Base-by-base conservation (phyloP, 345 rosid genomes). In the Turnera subulata region DNA sequence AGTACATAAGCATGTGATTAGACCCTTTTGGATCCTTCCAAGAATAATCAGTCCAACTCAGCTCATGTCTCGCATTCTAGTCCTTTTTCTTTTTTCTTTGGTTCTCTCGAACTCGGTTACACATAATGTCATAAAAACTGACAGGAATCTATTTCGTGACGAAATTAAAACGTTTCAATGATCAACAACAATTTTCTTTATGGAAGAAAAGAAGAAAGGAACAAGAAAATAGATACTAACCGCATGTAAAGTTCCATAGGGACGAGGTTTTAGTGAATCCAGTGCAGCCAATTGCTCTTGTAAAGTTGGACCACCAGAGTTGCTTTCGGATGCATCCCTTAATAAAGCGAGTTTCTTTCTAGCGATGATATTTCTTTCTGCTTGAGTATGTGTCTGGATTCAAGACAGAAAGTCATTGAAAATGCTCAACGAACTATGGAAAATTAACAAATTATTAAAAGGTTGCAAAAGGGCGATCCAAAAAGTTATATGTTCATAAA, bases 361-460 rank as follows among this genome's bases (percentile, higher is more conserved):
- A 64, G 81, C 85, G 74, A 65, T 58, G 19, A 84, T 79, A 61
- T 81, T 82, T 57, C 74, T 84, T 70, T 84, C 84, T 54, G 91
- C 91, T 77, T 84, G 87, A 19, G 87, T 81, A 5, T 82, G 85
- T 25, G 91, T 84, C 87, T 84, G 59, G 53, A 64, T 47, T 33
- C 44, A 63, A 47, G 62, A 44, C 26, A 51, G 19, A 65, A 62
- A 26, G 16, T 42, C 51, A 19, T 4, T 23, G 24, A 42, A 22
- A 9, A 59, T 22, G 35, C 38, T 63, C 48, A 55, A 5, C 39
- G 45, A n/a, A 62, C 56, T 15, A 10, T 26, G 42, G 55, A 51
- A 32, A 51, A 32, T 50, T 38, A 20, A 24, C 37, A 24, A 39
- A 32, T 35, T 11, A 47, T 9, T 44, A 8, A 64, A 64, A 48